These are phyloP conservation scores for Laguncularia racemosa DNA, from an alignment of 345 rosid species.

Conservation along the genomic window DNA sequence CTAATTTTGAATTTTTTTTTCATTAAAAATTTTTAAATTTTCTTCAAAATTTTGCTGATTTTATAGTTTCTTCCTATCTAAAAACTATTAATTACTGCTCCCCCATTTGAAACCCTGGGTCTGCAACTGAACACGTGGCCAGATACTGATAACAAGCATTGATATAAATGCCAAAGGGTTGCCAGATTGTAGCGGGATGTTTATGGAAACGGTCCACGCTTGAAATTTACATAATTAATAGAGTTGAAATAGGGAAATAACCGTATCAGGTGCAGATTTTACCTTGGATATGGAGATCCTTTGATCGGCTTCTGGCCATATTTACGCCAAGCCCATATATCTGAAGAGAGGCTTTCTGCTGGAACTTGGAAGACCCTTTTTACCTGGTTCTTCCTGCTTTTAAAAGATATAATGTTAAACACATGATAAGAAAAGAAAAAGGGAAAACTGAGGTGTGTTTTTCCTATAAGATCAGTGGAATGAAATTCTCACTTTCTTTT, in stretches of 20 bases:
- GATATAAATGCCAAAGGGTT: too few species aligned
- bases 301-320: slow-evolving; percentile 99
- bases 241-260: not conserved
- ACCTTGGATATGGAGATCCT: slow-evolving; percentile 98
- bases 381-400: slow-evolving; percentile 70
- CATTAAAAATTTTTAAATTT: not conserved
- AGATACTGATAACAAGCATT: too few species aligned
- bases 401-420: not conserved
- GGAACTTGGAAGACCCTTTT: slow-evolving; percentile 91
- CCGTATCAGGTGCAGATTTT: not conserved
- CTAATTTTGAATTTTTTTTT: too few species aligned
- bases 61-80: not conserved
- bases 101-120: too few species aligned
- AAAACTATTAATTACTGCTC: not conserved
- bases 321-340: slow-evolving; percentile 98
- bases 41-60: not conserved
- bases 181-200: too few species aligned
- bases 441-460: slow-evolving; percentile 5
- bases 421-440: slow-evolving; percentile 5
- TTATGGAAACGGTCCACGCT: too few species aligned
- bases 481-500: slow-evolving; percentile 59
- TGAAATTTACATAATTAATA: not conserved
- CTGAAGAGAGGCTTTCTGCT: slow-evolving; percentile 79
- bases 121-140: too few species aligned
- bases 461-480: not conserved